phyloP scores from a whole-genome alignment of 139 green algal species.

The Asterochloris erici region DNA sequence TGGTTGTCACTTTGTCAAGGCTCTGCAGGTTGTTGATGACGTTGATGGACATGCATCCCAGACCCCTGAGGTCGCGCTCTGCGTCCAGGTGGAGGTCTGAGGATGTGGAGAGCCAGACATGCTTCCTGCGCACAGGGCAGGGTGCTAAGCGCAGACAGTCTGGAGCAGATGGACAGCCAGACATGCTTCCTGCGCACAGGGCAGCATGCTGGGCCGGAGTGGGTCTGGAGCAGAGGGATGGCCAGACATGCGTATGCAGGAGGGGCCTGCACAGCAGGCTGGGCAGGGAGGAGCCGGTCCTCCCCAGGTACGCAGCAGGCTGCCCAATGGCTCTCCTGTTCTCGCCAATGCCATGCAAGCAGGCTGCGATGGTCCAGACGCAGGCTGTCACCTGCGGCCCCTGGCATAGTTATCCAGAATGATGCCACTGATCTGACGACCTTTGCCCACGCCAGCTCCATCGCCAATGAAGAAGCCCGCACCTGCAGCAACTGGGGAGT shows the following conservation, averaged over 20 bases:
- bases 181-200: not conserved
- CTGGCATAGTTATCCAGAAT: constrained; percentile 84
- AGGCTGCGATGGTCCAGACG: too few species aligned
- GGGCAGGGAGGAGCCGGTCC: too few species aligned
- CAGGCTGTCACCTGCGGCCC: constrained; percentile 32
- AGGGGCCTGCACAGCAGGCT: too few species aligned
- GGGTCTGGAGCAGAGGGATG: too few species aligned
- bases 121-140: not conserved
- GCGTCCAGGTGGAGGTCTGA: constrained; percentile 68
- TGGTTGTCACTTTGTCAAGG: constrained; percentile 65
- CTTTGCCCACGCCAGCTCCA: constrained; percentile 84
- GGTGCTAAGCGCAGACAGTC: not conserved
- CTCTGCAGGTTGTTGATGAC: constrained; percentile 67
- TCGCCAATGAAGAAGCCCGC: constrained; percentile 82
- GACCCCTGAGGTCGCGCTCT: constrained; percentile 54
- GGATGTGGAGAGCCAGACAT: constrained; percentile 71
- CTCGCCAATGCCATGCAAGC: too few species aligned
- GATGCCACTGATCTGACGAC: constrained; percentile 70
- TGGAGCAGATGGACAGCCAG: constrained; percentile 64
- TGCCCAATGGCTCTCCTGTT: constrained; percentile 2
- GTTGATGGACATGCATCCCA: constrained; percentile 57
- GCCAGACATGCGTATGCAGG: too few species aligned
- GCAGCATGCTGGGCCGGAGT: too few species aligned
- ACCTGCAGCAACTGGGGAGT: constrained; percentile 20
- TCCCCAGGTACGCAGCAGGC: too few species aligned